Conservation (phyloP, 352 stramenopile species). For the Phytophthora sp. region DNA sequence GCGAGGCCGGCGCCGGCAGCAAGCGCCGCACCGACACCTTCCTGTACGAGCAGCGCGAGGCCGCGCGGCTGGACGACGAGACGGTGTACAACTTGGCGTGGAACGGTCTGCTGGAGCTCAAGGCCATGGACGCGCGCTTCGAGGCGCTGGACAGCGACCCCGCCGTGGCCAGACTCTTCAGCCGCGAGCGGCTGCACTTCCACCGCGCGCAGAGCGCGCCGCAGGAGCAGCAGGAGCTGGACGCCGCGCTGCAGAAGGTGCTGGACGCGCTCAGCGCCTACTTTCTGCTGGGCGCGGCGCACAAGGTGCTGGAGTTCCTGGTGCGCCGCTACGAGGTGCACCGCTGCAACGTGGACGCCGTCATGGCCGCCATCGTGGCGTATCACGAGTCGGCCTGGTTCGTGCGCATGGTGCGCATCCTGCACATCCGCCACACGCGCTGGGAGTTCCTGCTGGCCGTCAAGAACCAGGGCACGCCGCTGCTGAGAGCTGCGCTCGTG, state of each 20-base stretch:
- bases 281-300: constrained; percentile 75
- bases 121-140: constrained; percentile 77
- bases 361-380: constrained; percentile 83
- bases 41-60: constrained; percentile 84
- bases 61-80: constrained; percentile 82
- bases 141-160: constrained; percentile 67
- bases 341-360: constrained; percentile 83
- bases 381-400: constrained; percentile 91
- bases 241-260: constrained; percentile 67
- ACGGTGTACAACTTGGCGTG: constrained; percentile 87
- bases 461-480: constrained; percentile 70
- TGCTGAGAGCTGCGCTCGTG: constrained; percentile 74
- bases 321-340: constrained; percentile 90
- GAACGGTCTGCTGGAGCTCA: constrained; percentile 82
- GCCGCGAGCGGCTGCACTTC: constrained; percentile 79
- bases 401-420: constrained; percentile 81
- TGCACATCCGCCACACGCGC: constrained; percentile 77
- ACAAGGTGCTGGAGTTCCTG: constrained; percentile 92
- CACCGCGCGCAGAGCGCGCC: constrained; percentile 72
- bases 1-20: constrained; percentile 75
- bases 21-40: constrained; percentile 87
- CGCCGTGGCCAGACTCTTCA: constrained; percentile 66
- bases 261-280: constrained; percentile 86
- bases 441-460: constrained; percentile 87
- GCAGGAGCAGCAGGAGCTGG: constrained; percentile 67